These are phyloP conservation scores for Phoma herbarum DNA, from an alignment of 2,329 filamentous ascomycete genomes.

Conservation along the genomic window DNA sequence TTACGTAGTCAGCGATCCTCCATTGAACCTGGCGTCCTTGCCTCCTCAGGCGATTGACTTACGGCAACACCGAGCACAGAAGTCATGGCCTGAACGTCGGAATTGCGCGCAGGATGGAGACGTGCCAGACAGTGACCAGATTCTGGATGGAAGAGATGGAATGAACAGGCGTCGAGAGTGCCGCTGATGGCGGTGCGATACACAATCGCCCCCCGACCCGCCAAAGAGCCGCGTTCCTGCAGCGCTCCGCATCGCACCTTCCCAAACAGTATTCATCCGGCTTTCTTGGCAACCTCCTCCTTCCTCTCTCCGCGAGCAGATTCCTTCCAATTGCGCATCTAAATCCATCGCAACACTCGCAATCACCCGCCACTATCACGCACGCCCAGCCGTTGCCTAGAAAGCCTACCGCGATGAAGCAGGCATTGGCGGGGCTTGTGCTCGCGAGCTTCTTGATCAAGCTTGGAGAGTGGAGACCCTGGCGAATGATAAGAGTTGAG, in stretches of 20 bases:
- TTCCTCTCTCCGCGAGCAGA: conserved; percentile 9
- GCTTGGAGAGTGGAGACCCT: conserved; percentile 9
- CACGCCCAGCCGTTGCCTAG: conserved; percentile 27
- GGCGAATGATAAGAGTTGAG: conserved; percentile 15
- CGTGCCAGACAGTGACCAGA: not conserved
- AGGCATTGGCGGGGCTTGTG: conserved; percentile 23
- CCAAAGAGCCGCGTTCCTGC: conserved; percentile 18
- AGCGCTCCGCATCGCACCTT: conserved; percentile 20
- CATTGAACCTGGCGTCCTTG: too few species aligned
- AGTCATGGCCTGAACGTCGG: not conserved
- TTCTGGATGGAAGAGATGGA: not conserved
- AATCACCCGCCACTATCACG: conserved; percentile 25
- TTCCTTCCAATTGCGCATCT: conserved; percentile 14
- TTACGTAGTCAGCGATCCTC: not conserved
- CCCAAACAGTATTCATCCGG: conserved; percentile 13
- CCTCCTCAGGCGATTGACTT: too few species aligned
- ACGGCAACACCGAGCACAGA: not conserved
- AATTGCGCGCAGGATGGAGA: not conserved
- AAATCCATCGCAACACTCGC: conserved; percentile 5
- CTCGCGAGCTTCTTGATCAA: conserved; percentile 22
- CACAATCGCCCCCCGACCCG: conserved; percentile 11
- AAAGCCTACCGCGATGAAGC: conserved; percentile 23
- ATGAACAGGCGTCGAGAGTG: conserved; percentile 3
- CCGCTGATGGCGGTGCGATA: conserved; percentile 12
- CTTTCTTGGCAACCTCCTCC: conserved; percentile 17